A percentile compares a stretch with the other conserved stretches of the same genome.
These are phyloP conservation scores for Cryphonectria naterciae DNA, from an alignment of 2,329 filamentous ascomycete species.

Conservation along the genomic window DNA sequence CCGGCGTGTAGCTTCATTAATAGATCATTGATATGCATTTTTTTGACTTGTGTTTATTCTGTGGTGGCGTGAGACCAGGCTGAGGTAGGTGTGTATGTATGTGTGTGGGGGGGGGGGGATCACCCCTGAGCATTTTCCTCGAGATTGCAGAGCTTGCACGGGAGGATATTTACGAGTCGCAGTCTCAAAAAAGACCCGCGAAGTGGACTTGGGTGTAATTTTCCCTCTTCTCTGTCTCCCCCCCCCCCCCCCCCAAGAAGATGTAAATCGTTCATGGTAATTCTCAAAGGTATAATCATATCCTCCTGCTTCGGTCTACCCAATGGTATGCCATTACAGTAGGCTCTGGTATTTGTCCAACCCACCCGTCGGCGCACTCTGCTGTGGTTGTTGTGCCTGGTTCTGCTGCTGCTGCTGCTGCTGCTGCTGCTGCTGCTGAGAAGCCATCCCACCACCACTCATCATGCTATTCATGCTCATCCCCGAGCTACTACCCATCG, in stretches of 20 bases:
- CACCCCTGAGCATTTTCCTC: background rate
- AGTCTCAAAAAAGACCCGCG: too few species aligned
- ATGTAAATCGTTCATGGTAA: background rate
- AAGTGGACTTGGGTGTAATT: background rate
- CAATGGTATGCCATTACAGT: conserved; percentile 45
- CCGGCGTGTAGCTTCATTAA: background rate
- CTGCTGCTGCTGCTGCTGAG: conserved; percentile 29
- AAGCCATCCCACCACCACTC: conserved; percentile 36
- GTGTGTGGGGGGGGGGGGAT: too few species aligned
- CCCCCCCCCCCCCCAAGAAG: background rate
- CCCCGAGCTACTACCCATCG: conserved; percentile 30
- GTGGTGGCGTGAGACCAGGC: background rate
- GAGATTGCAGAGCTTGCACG: background rate
- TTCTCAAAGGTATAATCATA: background rate
- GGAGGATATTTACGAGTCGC: background rate
- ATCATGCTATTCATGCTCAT: conserved; percentile 30
- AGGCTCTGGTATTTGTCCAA: conserved; percentile 72
- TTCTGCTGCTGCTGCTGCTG: conserved; percentile 26
- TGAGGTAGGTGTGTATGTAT: background rate
- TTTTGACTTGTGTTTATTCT: background rate
- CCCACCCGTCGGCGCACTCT: conserved; percentile 49
- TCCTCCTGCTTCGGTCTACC: background rate
- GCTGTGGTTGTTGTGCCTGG: conserved; percentile 41
- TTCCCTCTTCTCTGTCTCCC: background rate
- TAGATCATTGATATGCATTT: background rate